Base-by-base conservation (phyloP, 495 filamentous ascomycete genomes). In the Aspergillus mulundensis region DNA sequence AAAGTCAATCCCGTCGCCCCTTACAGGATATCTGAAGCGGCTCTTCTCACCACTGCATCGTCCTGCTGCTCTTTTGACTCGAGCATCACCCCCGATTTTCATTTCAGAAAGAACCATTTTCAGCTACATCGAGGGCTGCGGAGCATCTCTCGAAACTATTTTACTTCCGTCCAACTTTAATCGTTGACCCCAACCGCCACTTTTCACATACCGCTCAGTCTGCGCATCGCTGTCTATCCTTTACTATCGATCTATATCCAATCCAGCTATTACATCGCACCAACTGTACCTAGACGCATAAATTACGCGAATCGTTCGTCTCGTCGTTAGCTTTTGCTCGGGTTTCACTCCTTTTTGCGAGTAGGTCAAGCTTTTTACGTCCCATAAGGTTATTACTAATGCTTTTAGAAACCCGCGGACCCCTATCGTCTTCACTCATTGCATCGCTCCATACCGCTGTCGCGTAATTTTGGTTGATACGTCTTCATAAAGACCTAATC, bases 91-190 rank as follows among this genome's bases (percentile, higher is more conserved):
- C 50, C 58, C 43, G 43, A 61, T 43, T 58, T 63, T 54, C 61
- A 58, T 66, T 56, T 69, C 62, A 38, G 62, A 56, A 46, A 40
- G 60, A 56, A 28, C 62, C 49, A 52, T 62, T 61, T 65, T 50
- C 56, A 51, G 30, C 15, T 61, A 65, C 59, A 41, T 58, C 66
- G 65, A 72, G 70, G 65, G 60, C 68, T 78, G 75, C 74, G 76
- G 75, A 70, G 75, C 75, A 78, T 69, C 62, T 68, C 72, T 69
- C 60, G 49, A 54, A 41, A 38, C 32, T 58, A 61, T 61, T 57
- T 62, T 60, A 56, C 54, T 59, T 56, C 54, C 54, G 46, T 56
- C 54, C 12, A 54, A 58, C 50, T 46, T 63, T 56, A 61, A 59
- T 58, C 36, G 12, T 36, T 28, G 55, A 52, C 52, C 34, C 49